Evolutionary conservation across 139 green algal species (phyloP), one percentile per base, ranked within the genome.

Genomic region (Marvania coccoides): DNA sequence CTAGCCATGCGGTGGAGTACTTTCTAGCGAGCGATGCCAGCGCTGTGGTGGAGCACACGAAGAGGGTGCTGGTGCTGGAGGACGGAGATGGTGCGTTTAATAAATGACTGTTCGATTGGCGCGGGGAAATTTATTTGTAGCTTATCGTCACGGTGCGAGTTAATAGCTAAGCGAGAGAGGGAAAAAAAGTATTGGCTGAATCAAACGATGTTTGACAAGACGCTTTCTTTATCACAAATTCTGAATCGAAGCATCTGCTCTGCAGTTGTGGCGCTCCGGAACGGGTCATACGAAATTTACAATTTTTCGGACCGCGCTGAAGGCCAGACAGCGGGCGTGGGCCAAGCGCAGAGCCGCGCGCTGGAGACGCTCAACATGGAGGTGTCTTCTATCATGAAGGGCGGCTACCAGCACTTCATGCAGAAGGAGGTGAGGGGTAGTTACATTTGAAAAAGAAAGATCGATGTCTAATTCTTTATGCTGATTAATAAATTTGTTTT

Each of bases 41-140:
- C 30, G 94, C 94, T 1, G 83, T 99, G 28, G 87, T 99, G 47
- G 94, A 99, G 83, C 91, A 99, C 83, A 99, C 94, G 54, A 99
- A 98, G 65, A 77, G 76, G 3, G 55, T 38, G 3, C 13, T 66
- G 36, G 59, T 66, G 9, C 28, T 66, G 9, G 59, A 66, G 38
- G 59, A 66, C 56, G 35, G 35, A 35, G 59, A 66, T 66, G 34
- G n/a, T n/a, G n/a, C n/a, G n/a, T n/a, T n/a, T n/a, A n/a, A n/a
- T n/a, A n/a, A n/a, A n/a, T n/a, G n/a, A n/a, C n/a, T n/a, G n/a
- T n/a, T n/a, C n/a, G n/a, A n/a, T n/a, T n/a, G n/a, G n/a, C n/a
- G n/a, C n/a, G n/a, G n/a, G n/a, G n/a, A n/a, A n/a, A n/a, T n/a
- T n/a, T n/a, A n/a, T n/a, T n/a, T n/a, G n/a, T n/a, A n/a, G n/a